Conservation (phyloP, 306 rosid genomes). For the Hippophae gyantsensis region DNA sequence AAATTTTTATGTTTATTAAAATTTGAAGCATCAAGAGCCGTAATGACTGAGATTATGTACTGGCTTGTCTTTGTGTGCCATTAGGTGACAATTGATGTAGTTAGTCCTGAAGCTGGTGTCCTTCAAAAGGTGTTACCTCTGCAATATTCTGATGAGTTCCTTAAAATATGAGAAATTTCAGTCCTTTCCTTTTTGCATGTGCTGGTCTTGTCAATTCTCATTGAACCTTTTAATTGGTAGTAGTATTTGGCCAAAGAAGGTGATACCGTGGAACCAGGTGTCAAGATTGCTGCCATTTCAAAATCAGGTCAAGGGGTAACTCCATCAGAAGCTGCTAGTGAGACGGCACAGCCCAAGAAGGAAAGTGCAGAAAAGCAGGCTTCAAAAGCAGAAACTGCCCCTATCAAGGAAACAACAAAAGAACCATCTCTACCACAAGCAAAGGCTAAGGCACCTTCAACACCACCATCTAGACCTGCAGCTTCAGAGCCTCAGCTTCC, state of each 20-base stretch:
- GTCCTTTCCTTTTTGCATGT: not conserved
- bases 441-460: constrained; percentile 28
- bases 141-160: not conserved
- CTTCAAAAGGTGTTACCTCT: constrained; percentile 31
- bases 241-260: constrained; percentile 52
- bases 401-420: constrained; percentile 20
- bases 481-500: constrained; percentile 44
- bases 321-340: constrained; percentile 27
- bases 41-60: not conserved
- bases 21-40: not conserved
- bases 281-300: constrained; percentile 49
- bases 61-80: constrained; percentile 6
- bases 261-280: constrained; percentile 53
- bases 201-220: constrained; percentile 4
- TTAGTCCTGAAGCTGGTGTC: constrained; percentile 49
- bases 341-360: constrained; percentile 30
- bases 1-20: not conserved
- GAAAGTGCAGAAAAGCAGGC: constrained; percentile 23
- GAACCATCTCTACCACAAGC: constrained; percentile 23
- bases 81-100: constrained; percentile 63
- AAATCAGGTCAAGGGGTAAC: constrained; percentile 39
- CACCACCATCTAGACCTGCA: constrained; percentile 22
- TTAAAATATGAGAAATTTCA: not conserved
- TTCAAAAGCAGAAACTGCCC: constrained; percentile 29
- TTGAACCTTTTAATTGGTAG: constrained; percentile 9